phyloP scores from a whole-genome alignment of 1,284 basidiomycete genomes.

The Ceratobasidium sp. region DNA sequence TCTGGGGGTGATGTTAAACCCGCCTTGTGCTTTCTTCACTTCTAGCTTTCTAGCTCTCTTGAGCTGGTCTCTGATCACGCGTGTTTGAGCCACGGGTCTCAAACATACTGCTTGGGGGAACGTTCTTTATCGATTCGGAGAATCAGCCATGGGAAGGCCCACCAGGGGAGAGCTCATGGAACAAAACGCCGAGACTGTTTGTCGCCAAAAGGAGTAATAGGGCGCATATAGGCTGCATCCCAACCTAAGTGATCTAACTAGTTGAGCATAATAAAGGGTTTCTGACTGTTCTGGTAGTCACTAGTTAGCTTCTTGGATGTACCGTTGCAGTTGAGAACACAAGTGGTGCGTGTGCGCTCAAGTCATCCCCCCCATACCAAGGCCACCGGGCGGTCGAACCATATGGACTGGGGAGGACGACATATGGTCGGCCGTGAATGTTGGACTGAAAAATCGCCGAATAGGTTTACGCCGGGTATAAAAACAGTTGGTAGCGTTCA shows the following conservation, averaged over 20 bases:
- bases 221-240: not conserved
- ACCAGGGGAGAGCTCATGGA: constrained; percentile 2
- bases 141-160: not conserved
- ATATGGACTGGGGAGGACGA: not conserved
- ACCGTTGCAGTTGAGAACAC: not conserved
- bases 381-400: not conserved
- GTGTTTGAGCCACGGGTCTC: not conserved
- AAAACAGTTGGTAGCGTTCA: not conserved
- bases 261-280: not conserved
- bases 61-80: not conserved
- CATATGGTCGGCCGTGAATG: constrained; percentile 4
- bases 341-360: not conserved
- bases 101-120: not conserved
- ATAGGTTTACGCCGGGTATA: not conserved
- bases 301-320: not conserved
- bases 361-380: not conserved
- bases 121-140: no score
- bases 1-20: not conserved
- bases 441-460: not conserved
- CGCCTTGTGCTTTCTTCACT: constrained; percentile 11
- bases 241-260: not conserved
- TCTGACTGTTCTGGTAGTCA: not conserved
- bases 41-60: not conserved
- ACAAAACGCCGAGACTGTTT: not conserved
- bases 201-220: not conserved